phyloP scores from a whole-genome alignment of 177 flowering plant species.

The Vitis hybrid region DNA sequence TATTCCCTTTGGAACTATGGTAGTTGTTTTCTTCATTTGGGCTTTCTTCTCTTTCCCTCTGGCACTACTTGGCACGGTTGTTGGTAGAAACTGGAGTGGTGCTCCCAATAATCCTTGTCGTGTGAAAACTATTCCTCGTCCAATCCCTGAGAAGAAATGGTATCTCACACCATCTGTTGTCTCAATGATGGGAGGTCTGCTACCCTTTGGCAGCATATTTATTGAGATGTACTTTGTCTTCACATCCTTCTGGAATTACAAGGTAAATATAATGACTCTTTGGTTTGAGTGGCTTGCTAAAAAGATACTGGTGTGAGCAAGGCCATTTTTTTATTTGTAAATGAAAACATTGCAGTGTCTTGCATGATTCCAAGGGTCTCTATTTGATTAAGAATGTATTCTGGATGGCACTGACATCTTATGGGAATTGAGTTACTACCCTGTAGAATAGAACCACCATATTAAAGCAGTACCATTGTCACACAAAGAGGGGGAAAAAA shows the following conservation, averaged over 20 bases:
- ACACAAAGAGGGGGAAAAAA: too few species aligned
- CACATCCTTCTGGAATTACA: slow-evolving; percentile 99
- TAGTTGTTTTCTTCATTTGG: slow-evolving; percentile 95
- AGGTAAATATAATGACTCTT: slow-evolving; percentile 46
- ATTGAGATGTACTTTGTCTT: slow-evolving; percentile 99
- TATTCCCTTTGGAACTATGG: slow-evolving; percentile 98
- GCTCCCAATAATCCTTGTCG: slow-evolving; percentile 99
- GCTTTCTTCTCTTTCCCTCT: slow-evolving; percentile 96
- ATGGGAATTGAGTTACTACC: too few species aligned
- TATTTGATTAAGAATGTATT: too few species aligned
- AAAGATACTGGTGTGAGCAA: too few species aligned
- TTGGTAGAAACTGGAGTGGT: slow-evolving; percentile 99
- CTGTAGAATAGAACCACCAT: too few species aligned
- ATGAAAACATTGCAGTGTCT: too few species aligned
- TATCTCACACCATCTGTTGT: slow-evolving; percentile 93
- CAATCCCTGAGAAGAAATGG: slow-evolving; percentile 99
- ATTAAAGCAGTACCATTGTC: too few species aligned
- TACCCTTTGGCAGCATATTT: slow-evolving; percentile 98
- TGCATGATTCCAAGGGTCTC: too few species aligned
- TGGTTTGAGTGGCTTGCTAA: not conserved
- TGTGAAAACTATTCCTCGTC: slow-evolving; percentile 98
- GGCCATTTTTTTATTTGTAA: too few species aligned
- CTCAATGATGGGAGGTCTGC: slow-evolving; percentile 93
- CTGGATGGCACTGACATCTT: too few species aligned
- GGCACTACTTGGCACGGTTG: slow-evolving; percentile 97